phyloP scores from a whole-genome alignment of 768 basidiomycete genomes.

The Lentinula edodes region DNA sequence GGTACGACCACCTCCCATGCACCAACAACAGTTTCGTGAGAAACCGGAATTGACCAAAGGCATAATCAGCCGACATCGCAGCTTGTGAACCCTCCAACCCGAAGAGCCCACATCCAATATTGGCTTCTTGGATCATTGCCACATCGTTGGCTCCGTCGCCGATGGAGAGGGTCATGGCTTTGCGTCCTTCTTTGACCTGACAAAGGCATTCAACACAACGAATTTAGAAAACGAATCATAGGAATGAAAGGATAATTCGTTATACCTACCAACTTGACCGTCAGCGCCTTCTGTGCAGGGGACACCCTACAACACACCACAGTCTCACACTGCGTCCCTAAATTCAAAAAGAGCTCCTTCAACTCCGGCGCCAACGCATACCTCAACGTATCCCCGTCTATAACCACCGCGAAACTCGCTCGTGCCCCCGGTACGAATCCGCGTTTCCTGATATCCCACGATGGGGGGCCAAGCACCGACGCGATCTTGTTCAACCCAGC shows the following conservation, averaged over 20 bases:
- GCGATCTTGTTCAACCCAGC: slow-evolving; percentile 93
- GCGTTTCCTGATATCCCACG: slow-evolving; percentile 51
- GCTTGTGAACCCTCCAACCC: slow-evolving; percentile 97
- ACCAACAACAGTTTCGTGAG: slow-evolving; percentile 87
- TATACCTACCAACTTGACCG: slow-evolving; percentile 71
- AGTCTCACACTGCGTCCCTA: slow-evolving; percentile 95
- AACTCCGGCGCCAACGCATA: slow-evolving; percentile 73
- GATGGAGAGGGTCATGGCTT: slow-evolving; percentile 95
- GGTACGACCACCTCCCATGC: slow-evolving; percentile 97
- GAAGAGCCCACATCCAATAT: slow-evolving; percentile 90
- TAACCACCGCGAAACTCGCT: slow-evolving; percentile 88
- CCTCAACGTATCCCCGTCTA: slow-evolving; percentile 89
- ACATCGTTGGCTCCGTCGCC: slow-evolving; percentile 98
- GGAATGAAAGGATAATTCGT: too few species aligned
- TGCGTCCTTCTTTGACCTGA: slow-evolving; percentile 87
- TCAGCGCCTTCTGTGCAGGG: slow-evolving; percentile 96
- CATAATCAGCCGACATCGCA: slow-evolving; percentile 98
- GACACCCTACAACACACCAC: slow-evolving; percentile 98
- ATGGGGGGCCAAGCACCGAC: slow-evolving; percentile 74
- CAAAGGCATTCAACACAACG: too few species aligned
- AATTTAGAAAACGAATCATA: too few species aligned
- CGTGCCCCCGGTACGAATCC: slow-evolving; percentile 63
- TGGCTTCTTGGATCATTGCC: slow-evolving; percentile 99
- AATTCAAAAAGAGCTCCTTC: slow-evolving; percentile 82
- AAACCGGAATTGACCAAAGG: slow-evolving; percentile 96